These are phyloP conservation scores for Hyaloperonospora brassicae DNA, from an alignment of 352 stramenopile genomes.

Conservation along the genomic window DNA sequence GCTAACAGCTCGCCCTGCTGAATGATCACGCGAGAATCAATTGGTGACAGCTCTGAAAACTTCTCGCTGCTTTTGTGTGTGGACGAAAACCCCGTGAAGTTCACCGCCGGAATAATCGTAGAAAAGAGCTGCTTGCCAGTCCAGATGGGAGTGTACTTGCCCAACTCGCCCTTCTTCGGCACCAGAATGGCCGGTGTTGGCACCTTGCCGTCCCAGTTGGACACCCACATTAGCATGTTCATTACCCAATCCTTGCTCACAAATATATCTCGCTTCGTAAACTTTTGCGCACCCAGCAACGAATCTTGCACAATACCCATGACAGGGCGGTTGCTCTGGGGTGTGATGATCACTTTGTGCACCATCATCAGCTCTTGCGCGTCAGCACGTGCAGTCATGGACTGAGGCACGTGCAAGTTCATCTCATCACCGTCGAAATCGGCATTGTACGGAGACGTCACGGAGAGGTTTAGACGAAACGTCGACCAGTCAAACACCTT, in stretches of 20 bases:
- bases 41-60: constrained; percentile 86
- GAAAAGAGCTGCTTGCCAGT: constrained; percentile 99
- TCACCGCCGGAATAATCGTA: constrained; percentile 94
- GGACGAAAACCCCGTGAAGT: constrained; percentile 92
- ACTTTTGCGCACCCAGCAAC: constrained; percentile 94
- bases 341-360: constrained; percentile 97
- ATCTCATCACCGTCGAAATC: constrained; percentile 99
- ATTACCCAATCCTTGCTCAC: constrained; percentile 96
- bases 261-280: constrained; percentile 98
- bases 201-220: constrained; percentile 95
- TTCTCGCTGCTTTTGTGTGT: constrained; percentile 91
- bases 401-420: constrained; percentile 98
- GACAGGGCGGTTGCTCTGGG: constrained; percentile 97
- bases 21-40: constrained; percentile 96
- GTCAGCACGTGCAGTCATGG: constrained; percentile 94
- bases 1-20: constrained; percentile 94
- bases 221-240: constrained; percentile 97
- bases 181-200: constrained; percentile 96
- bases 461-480: constrained; percentile 98
- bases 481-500: constrained; percentile 99
- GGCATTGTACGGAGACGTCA: constrained; percentile 98
- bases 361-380: constrained; percentile 98
- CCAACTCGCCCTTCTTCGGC: constrained; percentile 82
- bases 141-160: constrained; percentile 89
- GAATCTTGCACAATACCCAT: constrained; percentile 99